phyloP scores from a whole-genome alignment of 2,329 filamentous ascomycete species.

The Truncatella angustata region DNA sequence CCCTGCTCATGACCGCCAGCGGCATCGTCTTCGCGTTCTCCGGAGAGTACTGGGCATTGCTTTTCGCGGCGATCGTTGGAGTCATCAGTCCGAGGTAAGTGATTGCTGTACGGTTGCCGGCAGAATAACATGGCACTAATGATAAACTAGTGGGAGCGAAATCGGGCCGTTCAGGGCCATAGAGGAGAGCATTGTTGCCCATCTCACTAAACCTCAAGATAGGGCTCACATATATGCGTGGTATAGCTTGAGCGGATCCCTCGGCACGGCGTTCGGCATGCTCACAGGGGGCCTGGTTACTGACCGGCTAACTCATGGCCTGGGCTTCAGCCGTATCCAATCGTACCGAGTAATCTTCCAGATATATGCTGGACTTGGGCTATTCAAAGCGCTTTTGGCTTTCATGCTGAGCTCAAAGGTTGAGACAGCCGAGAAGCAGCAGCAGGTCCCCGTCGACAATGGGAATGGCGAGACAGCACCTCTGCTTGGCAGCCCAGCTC shows the following conservation, averaged over 20 bases:
- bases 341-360: slow-evolving; percentile 47
- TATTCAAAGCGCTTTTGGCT: slow-evolving; percentile 54
- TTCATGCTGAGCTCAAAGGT: slow-evolving; percentile 40
- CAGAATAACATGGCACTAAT: not conserved
- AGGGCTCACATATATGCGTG: slow-evolving; percentile 60
- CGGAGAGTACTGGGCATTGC: slow-evolving; percentile 56
- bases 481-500: slow-evolving; percentile 13
- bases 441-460: slow-evolving; percentile 3
- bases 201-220: slow-evolving; percentile 44
- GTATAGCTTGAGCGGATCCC: slow-evolving; percentile 58
- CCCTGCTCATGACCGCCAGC: slow-evolving; percentile 53
- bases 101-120: too few relatives aligned
- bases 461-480: slow-evolving; percentile 18
- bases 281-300: slow-evolving; percentile 59
- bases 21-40: slow-evolving; percentile 53
- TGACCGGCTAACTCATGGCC: slow-evolving; percentile 41
- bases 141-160: slow-evolving; percentile 63
- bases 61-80: slow-evolving; percentile 56
- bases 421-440: slow-evolving; percentile 29
- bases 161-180: slow-evolving; percentile 63
- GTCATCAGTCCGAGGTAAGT: slow-evolving; percentile 56
- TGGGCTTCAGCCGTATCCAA: slow-evolving; percentile 18
- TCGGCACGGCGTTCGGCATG: slow-evolving; percentile 60
- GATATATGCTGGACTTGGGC: slow-evolving; percentile 54
- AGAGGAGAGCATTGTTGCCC: slow-evolving; percentile 59